Conservation (phyloP, 768 basidiomycete genomes). For the Lactarius vividus region DNA sequence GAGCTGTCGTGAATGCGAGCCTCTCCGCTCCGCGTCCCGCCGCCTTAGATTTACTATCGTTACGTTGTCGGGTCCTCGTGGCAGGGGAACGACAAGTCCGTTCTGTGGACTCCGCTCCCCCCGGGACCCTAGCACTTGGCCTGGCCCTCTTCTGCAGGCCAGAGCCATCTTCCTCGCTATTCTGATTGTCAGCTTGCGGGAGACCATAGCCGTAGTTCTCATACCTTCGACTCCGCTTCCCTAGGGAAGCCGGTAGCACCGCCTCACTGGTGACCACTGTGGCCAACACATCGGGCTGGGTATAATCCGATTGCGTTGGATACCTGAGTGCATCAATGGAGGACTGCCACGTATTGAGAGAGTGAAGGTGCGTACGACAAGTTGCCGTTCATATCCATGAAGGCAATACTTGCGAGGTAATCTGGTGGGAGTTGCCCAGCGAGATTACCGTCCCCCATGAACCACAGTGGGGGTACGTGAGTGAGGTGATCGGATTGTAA, state of each 20-base stretch:
- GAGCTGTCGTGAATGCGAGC: background rate
- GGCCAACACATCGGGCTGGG: background rate
- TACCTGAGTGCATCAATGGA: background rate
- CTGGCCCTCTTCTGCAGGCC: background rate
- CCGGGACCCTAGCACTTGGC: background rate
- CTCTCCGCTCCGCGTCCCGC: background rate
- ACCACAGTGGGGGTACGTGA: background rate
- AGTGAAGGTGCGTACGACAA: background rate
- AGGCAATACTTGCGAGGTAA: background rate
- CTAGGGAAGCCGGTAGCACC: background rate
- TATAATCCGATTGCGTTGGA: background rate
- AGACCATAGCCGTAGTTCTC: background rate
- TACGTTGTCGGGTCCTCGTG: background rate
- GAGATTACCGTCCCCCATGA: background rate
- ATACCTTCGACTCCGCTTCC: background rate
- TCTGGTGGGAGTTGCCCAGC: background rate
- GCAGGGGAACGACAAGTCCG: background rate
- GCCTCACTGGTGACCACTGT: background rate
- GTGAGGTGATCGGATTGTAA: background rate
- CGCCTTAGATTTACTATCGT: background rate
- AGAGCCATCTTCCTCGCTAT: background rate
- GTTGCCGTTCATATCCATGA: background rate
- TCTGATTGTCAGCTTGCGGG: background rate
- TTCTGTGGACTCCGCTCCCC: background rate
- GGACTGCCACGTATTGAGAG: background rate